Evolutionary conservation across 169 alveolate genomes (phyloP), one percentile per base, ranked within the genome.

Genomic region (Toxoplasma gondii): DNA sequence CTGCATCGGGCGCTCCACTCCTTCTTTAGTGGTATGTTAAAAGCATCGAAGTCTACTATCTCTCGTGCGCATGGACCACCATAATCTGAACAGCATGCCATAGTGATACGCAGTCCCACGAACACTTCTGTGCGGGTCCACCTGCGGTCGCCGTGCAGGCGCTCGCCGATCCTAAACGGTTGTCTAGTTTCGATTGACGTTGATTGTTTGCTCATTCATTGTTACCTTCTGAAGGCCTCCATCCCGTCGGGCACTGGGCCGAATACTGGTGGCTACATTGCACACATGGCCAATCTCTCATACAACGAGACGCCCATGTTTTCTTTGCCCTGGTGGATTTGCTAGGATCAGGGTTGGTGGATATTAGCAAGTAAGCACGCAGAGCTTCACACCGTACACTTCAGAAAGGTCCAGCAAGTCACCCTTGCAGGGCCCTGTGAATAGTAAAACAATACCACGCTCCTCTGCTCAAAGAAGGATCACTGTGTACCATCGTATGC

Each of bases 231-330:
- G 41, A 24, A 24, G 90, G 90, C 39, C 24, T 45, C 90, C 90
- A 82, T 12, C 69, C 90, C 24, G 10, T 82, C 31, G 90, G 90
- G 38, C 90, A 82, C 67, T 82, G 90, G 0, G 34, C 2, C 69
- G 90, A 82, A 36, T 39, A 82, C 31, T 31, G 4, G 38, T 49
- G 90, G 38, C 39, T 82, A 36, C 90, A 82, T 70, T n/a, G 90
- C 12, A 82, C 69, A 82, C 90, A 82, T 34, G 90, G 90, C 90
- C 90, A 82, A n/a, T 82, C 90, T 36, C 90, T 41, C 67, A 39
- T 82, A n/a, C 90, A 82, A 7, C 90, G 54, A 41, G 90, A 24
- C 22, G 90, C 36, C 90, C 90, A 82, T 31, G 54, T 82, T n/a
- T n/a, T 82, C 90, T 82, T 82, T 22, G 90, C 54, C 38, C 67